Evolutionary conservation across 2,329 filamentous ascomycete genomes (phyloP).

Genomic region (Fusarium circinatum): DNA sequence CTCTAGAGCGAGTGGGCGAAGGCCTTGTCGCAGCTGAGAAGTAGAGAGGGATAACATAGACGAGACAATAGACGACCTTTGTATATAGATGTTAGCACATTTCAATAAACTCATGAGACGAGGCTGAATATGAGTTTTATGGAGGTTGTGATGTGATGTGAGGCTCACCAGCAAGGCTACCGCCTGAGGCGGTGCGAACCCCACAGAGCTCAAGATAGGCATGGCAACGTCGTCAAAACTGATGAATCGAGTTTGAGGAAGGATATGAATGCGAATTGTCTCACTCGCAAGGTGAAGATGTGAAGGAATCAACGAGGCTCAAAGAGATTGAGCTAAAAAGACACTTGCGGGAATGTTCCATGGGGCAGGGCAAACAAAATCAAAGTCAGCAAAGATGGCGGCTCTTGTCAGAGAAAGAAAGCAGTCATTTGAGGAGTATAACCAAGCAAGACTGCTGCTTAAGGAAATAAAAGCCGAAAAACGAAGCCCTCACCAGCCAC

Average conservation of each 20-base stretch:
- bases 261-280: background rate
- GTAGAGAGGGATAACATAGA: constrained; percentile 94
- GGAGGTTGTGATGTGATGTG: background rate
- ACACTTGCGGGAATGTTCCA: constrained; percentile 10
- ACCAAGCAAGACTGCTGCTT: background rate
- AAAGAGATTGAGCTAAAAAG: constrained; percentile 4
- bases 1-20: constrained; percentile 80
- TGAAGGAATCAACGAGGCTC: background rate
- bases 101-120: background rate
- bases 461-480: background rate
- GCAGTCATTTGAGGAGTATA: constrained; percentile 1
- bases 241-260: background rate
- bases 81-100: constrained; percentile 10
- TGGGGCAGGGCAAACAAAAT: constrained; percentile 21
- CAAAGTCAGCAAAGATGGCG: constrained; percentile 17
- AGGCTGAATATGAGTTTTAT: background rate
- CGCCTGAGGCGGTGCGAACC: constrained; percentile 39
- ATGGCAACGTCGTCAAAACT: constrained; percentile 6
- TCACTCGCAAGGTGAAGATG: background rate
- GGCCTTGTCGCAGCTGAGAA: constrained; percentile 82
- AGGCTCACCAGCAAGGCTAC: constrained; percentile 40
- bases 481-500: constrained; percentile 31
- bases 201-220: constrained; percentile 13
- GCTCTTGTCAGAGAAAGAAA: constrained; percentile 2
- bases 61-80: constrained; percentile 79